phyloP scores from a whole-genome alignment of 768 basidiomycete genomes.

The Galerina marginata region DNA sequence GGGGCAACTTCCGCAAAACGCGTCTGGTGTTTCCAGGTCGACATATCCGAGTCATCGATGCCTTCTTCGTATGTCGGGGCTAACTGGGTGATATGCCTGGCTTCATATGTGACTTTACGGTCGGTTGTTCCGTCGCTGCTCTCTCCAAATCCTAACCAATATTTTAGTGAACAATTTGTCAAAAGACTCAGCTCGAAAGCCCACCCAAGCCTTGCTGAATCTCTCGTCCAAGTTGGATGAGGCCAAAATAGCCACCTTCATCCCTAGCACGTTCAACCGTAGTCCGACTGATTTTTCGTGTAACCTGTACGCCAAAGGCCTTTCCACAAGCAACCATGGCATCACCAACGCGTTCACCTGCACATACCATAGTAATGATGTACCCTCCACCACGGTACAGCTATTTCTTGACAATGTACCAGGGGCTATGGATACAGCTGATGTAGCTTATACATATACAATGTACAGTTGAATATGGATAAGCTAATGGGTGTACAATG shows the following conservation, averaged over 20 bases:
- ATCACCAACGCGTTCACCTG: not conserved
- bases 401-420: no score
- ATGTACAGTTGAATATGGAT: no score
- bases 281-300: not conserved
- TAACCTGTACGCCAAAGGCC: not conserved
- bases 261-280: not conserved
- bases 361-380: no score
- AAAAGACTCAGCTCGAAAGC: not conserved
- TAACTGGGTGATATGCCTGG: slow-evolving; percentile 21
- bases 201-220: not conserved
- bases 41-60: slow-evolving; percentile 20
- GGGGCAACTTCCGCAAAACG: slow-evolving; percentile 23
- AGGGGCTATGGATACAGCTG: no score
- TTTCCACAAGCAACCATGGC: not conserved
- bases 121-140: slow-evolving; percentile 32
- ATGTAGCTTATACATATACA: no score
- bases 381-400: no score
- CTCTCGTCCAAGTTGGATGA: not conserved
- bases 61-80: slow-evolving; percentile 19
- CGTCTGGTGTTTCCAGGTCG: slow-evolving; percentile 20
- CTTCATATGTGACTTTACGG: slow-evolving; percentile 25
- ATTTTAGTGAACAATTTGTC: not conserved
- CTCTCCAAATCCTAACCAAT: slow-evolving; percentile 23
- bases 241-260: not conserved
- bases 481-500: no score